Evolutionary conservation across 805 yeast species (phyloP).

Genomic region (Saccharomyces eubayanus): DNA sequence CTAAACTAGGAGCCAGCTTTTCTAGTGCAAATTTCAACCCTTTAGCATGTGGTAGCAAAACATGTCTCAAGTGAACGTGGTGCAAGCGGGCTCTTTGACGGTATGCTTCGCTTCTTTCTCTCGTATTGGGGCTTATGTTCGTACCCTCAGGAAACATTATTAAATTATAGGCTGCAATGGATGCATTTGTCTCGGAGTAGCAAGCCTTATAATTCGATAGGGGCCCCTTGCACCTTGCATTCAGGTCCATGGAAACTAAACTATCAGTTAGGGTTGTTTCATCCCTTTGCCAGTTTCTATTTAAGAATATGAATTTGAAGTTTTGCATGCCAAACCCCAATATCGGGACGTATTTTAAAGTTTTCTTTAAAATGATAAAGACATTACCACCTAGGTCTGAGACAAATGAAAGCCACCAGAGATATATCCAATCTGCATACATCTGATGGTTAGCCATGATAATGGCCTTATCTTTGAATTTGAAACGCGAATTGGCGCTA

Average conservation of each 20-base stretch:
- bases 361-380: slow-evolving; percentile 70
- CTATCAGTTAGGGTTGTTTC: slow-evolving; percentile 41
- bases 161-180: slow-evolving; percentile 46
- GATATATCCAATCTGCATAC: slow-evolving; percentile 83
- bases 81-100: slow-evolving; percentile 43
- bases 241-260: slow-evolving; percentile 47
- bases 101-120: slow-evolving; percentile 45
- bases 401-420: slow-evolving; percentile 78
- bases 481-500: slow-evolving; percentile 4
- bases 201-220: slow-evolving; percentile 26
- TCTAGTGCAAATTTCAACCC: slow-evolving; percentile 63
- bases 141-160: slow-evolving; percentile 91
- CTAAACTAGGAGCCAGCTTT: slow-evolving; percentile 44
- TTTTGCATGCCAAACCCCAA: slow-evolving; percentile 79
- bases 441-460: slow-evolving; percentile 83
- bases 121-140: slow-evolving; percentile 59
- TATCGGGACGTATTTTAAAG: slow-evolving; percentile 60
- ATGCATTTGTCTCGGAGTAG: neutral
- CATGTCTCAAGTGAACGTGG: slow-evolving; percentile 40
- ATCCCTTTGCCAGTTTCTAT: slow-evolving; percentile 78
- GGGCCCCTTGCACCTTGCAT: slow-evolving; percentile 48
- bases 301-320: slow-evolving; percentile 67
- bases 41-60: slow-evolving; percentile 70
- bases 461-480: slow-evolving; percentile 45
- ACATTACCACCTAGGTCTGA: slow-evolving; percentile 56